Base-by-base conservation (phyloP, 2,329 filamentous ascomycete genomes). In the Alternaria arbusti region DNA sequence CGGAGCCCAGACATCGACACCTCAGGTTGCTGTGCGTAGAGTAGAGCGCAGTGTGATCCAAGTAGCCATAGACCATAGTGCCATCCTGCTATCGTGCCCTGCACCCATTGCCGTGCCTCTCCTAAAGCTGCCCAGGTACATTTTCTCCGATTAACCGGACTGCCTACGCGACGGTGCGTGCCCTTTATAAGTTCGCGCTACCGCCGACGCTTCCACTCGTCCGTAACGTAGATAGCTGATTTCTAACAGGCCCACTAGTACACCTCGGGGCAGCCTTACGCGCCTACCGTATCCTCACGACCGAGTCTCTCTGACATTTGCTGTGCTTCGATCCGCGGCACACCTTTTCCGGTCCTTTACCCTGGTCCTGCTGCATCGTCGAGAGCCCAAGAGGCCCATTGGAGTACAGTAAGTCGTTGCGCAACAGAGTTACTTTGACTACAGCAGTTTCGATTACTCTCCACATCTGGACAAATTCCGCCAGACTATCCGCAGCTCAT, bases 171-270 rank as follows among this genome's bases (percentile, higher is more conserved):
- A 64, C 69, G 67, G 54, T 68, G 66, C 64, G 62, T 65, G 65
- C 54, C 59, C 56, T 68, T 68, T 68, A 66, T 65, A 74, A 72
- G 55, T 70, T 71, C 69, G 63, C 70, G 68, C 66, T 71, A 66
- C 69, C 64, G 67, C 67, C 64, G 65, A 59, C 61, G 65, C 76
- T 79, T 79, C 78, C 78, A 74, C 75, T 78, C 75, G 77, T 78
- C 78, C 78, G 78, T 69, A 70, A 70, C 70, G 69, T 70, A 73
- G 70, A 73, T 61, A 71, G 66, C 70, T 72, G 59, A 59, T 68
- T 64, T 57, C 64, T 69, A 64, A 40, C 74, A 73, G 67, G 70
- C 65, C 71, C 68, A 70, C 71, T 70, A 63, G 65, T 65, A 51
- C 71, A 68, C 76, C 75, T 78, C 75, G 75, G 66, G 66, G 40